phyloP scores from a whole-genome alignment of 2,329 filamentous ascomycete species.

The Blastomyces silverae region DNA sequence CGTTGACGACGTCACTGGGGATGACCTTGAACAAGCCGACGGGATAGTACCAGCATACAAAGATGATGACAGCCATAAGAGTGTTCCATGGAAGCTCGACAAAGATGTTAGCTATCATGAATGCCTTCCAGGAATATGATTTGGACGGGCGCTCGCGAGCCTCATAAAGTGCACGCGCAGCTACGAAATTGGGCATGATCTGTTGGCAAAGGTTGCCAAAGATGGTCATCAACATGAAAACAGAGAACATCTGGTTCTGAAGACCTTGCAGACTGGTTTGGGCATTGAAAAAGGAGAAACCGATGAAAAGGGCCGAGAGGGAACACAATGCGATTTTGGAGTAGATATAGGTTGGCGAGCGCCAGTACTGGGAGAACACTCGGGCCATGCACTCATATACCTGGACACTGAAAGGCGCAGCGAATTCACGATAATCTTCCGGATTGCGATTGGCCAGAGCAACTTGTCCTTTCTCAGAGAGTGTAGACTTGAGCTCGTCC shows the following conservation, averaged over 20 bases:
- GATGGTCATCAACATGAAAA: slow-evolving; percentile 77
- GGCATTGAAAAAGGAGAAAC: slow-evolving; percentile 72
- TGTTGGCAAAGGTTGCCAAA: slow-evolving; percentile 56
- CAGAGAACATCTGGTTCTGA: slow-evolving; percentile 83
- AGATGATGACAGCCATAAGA: slow-evolving; percentile 57
- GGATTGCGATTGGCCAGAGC: slow-evolving; percentile 40
- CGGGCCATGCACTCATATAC: slow-evolving; percentile 61
- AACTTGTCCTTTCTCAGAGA: slow-evolving; percentile 28
- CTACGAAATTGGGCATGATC: slow-evolving; percentile 54
- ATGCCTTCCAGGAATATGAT: slow-evolving; percentile 66
- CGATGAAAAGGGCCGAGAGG: slow-evolving; percentile 65
- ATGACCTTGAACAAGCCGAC: slow-evolving; percentile 45
- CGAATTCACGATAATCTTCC: slow-evolving; percentile 57
- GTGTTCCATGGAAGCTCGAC: slow-evolving; percentile 64
- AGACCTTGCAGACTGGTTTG: slow-evolving; percentile 69
- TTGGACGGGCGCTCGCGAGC: slow-evolving; percentile 57
- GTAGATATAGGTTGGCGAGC: slow-evolving; percentile 82
- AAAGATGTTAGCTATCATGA: slow-evolving; percentile 63
- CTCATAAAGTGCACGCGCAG: slow-evolving; percentile 53
- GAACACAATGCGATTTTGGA: slow-evolving; percentile 67
- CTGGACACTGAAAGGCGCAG: slow-evolving; percentile 64
- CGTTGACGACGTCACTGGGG: slow-evolving; percentile 34
- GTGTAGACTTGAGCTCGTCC: slow-evolving; percentile 46
- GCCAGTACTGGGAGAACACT: slow-evolving; percentile 88
- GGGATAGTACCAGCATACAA: slow-evolving; percentile 61